Evolutionary conservation across 495 filamentous ascomycete genomes (phyloP).

Genomic region (Choiromyces venosus): DNA sequence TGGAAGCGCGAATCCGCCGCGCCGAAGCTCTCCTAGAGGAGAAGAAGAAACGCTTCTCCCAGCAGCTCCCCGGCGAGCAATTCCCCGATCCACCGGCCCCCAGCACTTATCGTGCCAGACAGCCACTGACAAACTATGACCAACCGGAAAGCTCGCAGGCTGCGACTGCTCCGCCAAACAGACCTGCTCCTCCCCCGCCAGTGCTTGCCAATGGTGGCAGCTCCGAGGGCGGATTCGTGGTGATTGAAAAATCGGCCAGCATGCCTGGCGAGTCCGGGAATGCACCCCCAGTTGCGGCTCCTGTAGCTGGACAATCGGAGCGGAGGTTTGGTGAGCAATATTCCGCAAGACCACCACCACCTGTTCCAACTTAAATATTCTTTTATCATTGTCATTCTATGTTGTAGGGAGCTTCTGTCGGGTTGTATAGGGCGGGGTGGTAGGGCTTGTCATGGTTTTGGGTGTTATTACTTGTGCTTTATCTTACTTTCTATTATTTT

Average conservation of each 20-base stretch:
- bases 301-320: slow-evolving; percentile 8
- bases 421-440: slow-evolving; percentile 5
- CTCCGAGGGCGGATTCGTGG: slow-evolving; percentile 25
- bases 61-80: slow-evolving; percentile 18
- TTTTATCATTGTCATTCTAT: not conserved
- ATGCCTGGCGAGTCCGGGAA: slow-evolving; percentile 14
- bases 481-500: slow-evolving; percentile 9
- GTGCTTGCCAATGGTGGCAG: not conserved
- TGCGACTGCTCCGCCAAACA: slow-evolving; percentile 14
- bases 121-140: slow-evolving; percentile 26
- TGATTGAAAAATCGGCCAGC: slow-evolving; percentile 36
- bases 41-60: slow-evolving; percentile 41
- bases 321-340: slow-evolving; percentile 34
- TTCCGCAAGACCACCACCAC: slow-evolving; percentile 35
- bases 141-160: slow-evolving; percentile 23
- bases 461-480: slow-evolving; percentile 11
- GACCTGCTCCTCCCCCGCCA: slow-evolving; percentile 21
- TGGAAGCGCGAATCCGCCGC: slow-evolving; percentile 75
- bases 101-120: slow-evolving; percentile 12
- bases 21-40: slow-evolving; percentile 74
- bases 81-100: slow-evolving; percentile 6
- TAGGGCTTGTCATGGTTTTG: slow-evolving; percentile 2
- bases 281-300: not conserved
- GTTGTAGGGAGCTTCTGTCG: not conserved
- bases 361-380: slow-evolving; percentile 27